Conservation (phyloP, 2,329 filamentous ascomycete species). For the Pestalotiopsis sp. region DNA sequence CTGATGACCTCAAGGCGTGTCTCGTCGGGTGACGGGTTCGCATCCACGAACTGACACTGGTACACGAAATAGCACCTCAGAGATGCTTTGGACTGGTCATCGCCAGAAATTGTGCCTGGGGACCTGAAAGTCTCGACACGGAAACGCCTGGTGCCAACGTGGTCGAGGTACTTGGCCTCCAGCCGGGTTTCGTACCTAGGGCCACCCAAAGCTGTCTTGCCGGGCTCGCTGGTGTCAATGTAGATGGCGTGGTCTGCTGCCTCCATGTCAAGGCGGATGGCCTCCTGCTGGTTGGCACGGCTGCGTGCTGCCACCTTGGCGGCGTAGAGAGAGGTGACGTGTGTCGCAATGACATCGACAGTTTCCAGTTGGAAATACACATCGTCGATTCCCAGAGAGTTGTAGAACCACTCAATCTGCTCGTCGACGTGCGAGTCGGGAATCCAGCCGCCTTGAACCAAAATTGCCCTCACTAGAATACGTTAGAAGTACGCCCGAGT, state of each 20-base stretch:
- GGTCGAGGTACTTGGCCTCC: constrained; percentile 93
- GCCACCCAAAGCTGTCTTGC: constrained; percentile 73
- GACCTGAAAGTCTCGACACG: constrained; percentile 98
- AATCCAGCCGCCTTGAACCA: constrained; percentile 82
- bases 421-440: constrained; percentile 79
- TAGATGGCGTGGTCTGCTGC: constrained; percentile 94
- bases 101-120: constrained; percentile 73
- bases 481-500: constrained; percentile 31
- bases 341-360: constrained; percentile 84
- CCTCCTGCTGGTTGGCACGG: constrained; percentile 88
- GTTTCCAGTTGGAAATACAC: constrained; percentile 95
- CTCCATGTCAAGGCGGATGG: constrained; percentile 96
- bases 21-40: constrained; percentile 75
- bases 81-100: constrained; percentile 72
- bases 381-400: constrained; percentile 95
- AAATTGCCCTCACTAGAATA: constrained; percentile 70
- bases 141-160: constrained; percentile 74
- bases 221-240: constrained; percentile 95
- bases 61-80: constrained; percentile 99
- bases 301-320: constrained; percentile 95
- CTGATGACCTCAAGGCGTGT: constrained; percentile 89
- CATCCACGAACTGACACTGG: constrained; percentile 86
- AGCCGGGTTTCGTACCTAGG: constrained; percentile 94
- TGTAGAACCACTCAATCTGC: constrained; percentile 96
- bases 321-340: constrained; percentile 94